Base-by-base conservation (phyloP, 129 eudicot species). In the Silybum marianum region DNA sequence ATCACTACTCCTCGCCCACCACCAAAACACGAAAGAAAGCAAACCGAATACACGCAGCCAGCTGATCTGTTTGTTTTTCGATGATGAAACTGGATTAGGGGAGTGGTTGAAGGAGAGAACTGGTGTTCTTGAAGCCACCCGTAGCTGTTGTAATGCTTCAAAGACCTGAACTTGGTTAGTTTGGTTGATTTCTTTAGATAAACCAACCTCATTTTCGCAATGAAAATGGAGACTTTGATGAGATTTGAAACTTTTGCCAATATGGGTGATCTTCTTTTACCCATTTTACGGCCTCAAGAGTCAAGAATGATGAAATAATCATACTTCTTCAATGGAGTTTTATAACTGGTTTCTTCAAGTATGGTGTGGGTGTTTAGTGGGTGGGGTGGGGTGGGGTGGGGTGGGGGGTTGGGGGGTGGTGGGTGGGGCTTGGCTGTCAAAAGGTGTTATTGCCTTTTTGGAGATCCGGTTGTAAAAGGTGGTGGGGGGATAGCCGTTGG, bases 31-130 rank as follows among this genome's bases (percentile, higher is more conserved):
- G 74, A 76, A 40, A 90, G 73, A 32, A 84, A 78, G 44, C 80
- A 58, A 63, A 87, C 13, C 7, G 96, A 84, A 58, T 83, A 85
- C 22, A 83, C 69, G 19, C 39, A 7, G 22, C 26, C 40, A n/a
- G n/a, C n/a, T 54, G 36, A 32, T 32, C 88, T 60, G 13, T 69
- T 24, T 26, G 62, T 69, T 73, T 86, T 66, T 63, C 71, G 68
- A 9, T 19, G 60, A 82, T 75, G 74, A 73, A 80, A 84, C 63
- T 63, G 68, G 54, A 84, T 83, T 39, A 89, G 86, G 9, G 93
- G 96, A 26, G 92, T 84, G 75, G 70, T 85, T 25, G 97, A 87
- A 62, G 95, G 93, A 39, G 93, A 90, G 77, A 89, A 90, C 48
- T 91, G 90, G 83, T 87, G 88, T 67, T 89, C 93, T 84, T 88